Conservation (phyloP, 257 asterid genomes). For the Gardenia jasminoides region DNA sequence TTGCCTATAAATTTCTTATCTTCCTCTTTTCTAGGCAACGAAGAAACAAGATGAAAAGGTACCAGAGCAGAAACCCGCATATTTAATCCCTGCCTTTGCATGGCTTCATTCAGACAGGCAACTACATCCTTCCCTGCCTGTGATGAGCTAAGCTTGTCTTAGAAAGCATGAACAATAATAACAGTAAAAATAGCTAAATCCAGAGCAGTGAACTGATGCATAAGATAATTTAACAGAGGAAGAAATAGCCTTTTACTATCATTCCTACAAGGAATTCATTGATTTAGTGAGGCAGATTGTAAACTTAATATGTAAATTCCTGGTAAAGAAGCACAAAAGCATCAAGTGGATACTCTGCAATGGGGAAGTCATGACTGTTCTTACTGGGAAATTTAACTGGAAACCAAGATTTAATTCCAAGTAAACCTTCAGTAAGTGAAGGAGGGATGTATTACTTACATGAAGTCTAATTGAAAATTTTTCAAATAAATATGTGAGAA, state of each 20-base stretch:
- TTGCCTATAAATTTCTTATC: not conserved
- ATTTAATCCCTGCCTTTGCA: constrained; percentile 57
- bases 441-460: not conserved
- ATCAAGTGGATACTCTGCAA: not conserved
- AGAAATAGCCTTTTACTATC: not conserved
- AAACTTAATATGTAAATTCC: not conserved
- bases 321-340: not conserved
- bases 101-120: constrained; percentile 70
- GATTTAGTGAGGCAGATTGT: not conserved
- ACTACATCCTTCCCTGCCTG: constrained; percentile 86
- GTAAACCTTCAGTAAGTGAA: not conserved
- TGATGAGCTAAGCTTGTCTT: constrained; percentile 10
- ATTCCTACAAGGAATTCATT: not conserved
- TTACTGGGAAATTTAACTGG: not conserved
- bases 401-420: not conserved
- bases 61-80: constrained; percentile 82
- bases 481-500: too few species aligned
- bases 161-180: constrained; percentile 8
- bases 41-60: constrained; percentile 18
- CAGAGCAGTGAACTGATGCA: not conserved
- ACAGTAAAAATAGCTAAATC: not conserved
- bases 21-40: not conserved
- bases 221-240: not conserved
- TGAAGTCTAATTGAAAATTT: too few species aligned
- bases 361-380: not conserved